phyloP scores from a whole-genome alignment of 1,284 basidiomycete genomes.

The Austroboletus rostrupii region DNA sequence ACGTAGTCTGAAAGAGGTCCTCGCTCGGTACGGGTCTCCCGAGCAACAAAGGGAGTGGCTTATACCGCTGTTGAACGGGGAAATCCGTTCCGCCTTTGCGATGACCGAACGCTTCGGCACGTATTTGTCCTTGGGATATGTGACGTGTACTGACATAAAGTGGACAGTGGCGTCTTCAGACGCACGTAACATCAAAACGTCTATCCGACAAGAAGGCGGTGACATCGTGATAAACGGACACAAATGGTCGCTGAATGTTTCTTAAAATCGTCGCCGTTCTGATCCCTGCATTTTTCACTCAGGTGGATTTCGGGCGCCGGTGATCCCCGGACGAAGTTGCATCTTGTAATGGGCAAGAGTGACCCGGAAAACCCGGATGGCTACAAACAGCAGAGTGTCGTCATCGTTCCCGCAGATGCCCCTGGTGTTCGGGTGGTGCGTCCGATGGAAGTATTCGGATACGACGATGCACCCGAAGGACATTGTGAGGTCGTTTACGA shows the following conservation, averaged over 20 bases:
- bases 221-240: constrained; percentile 94
- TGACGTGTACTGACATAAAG: constrained; percentile 3
- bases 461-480: constrained; percentile 93
- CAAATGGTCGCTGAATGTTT: constrained; percentile 68
- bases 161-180: constrained; percentile 85
- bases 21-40: constrained; percentile 87
- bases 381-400: constrained; percentile 89
- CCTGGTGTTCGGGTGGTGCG: constrained; percentile 88
- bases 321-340: constrained; percentile 85
- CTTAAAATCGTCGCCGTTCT: constrained; percentile 2
- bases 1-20: constrained; percentile 68
- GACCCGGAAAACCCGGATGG: constrained; percentile 69
- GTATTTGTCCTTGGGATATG: constrained; percentile 24
- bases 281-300: not conserved
- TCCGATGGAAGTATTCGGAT: constrained; percentile 90
- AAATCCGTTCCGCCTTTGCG: constrained; percentile 90
- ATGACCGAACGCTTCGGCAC: constrained; percentile 91
- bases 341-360: constrained; percentile 93
- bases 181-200: constrained; percentile 92
- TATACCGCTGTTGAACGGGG: constrained; percentile 81
- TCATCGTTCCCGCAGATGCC: constrained; percentile 85
- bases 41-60: constrained; percentile 94
- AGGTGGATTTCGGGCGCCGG: constrained; percentile 98
- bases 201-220: constrained; percentile 80
- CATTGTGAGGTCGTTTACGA: constrained; percentile 96